These are phyloP conservation scores for Erodium chrysanthum DNA, from an alignment of 441 rosid genomes.

Conservation along the genomic window DNA sequence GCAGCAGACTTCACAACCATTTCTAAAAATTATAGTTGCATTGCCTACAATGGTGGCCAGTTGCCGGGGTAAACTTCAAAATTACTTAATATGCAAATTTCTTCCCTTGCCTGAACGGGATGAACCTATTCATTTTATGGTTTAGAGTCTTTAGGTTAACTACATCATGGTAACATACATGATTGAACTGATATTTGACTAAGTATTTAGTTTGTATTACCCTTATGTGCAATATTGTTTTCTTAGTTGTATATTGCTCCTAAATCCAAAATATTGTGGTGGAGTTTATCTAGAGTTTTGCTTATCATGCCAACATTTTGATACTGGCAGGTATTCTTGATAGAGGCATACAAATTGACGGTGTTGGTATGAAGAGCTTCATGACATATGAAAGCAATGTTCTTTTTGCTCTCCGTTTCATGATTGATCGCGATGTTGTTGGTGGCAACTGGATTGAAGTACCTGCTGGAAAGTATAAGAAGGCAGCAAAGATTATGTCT, in stretches of 20 bases:
- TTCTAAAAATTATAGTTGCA: slow-evolving; percentile 84
- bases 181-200: background rate
- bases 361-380: slow-evolving; percentile 84
- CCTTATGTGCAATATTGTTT: background rate
- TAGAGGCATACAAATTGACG: slow-evolving; percentile 88
- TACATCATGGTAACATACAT: background rate
- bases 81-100: slow-evolving; percentile 7
- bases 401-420: slow-evolving; percentile 90
- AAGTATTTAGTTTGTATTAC: background rate
- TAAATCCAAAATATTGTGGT: background rate
- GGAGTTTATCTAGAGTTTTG: background rate
- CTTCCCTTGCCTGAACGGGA: background rate
- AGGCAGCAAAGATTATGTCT: slow-evolving; percentile 48
- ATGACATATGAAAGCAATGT: slow-evolving; percentile 95
- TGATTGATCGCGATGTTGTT: slow-evolving; percentile 78
- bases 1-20: slow-evolving; percentile 61
- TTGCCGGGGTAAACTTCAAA: slow-evolving; percentile 59
- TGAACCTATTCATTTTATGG: background rate
- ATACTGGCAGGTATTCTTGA: slow-evolving; percentile 73
- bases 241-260: background rate
- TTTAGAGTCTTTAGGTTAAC: background rate
- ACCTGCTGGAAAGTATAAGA: slow-evolving; percentile 72
- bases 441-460: slow-evolving; percentile 99
- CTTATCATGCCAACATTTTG: slow-evolving; percentile 5
- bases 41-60: slow-evolving; percentile 86